Base-by-base conservation (phyloP, 768 basidiomycete species). In the Pulveroboletus ravenelii region DNA sequence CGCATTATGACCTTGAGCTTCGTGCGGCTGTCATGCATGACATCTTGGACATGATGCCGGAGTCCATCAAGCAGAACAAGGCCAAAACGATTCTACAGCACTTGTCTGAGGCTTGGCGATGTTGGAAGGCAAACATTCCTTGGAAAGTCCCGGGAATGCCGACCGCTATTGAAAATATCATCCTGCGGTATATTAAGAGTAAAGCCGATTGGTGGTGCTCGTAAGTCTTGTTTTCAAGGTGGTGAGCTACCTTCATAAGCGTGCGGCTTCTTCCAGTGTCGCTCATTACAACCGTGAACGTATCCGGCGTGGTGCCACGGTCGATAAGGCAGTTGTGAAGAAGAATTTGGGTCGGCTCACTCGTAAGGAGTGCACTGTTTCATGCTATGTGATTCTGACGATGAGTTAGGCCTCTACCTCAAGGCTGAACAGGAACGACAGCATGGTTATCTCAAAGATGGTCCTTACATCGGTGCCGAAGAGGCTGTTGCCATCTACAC, bases 101-200 rank as follows among this genome's bases (percentile, higher is more conserved):
- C 67, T 72, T 98, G 58, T 96, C 94, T 3, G 96, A 98, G 67
- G 96, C 95, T 10, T 98, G 96, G 96, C 79, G 95, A 60, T 97
- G 94, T 71, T 93, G 90, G 90, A 93, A 93, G 69, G 90, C 90
- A 4, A 93, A 93, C 64, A 93, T 99, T 62, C 96, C 96, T 18
- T 99, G 96, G 96, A 98, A 98, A 71, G 96, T 98, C 2, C 96
- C 94, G 10, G 96, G 96, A 35, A 98, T 98, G 96, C 93, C 93
- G 0, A 97, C 96, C 1, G 93, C 96, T 10, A 96, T 99, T 56
- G 96, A 99, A 72, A 98, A 98, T 69, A 97, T 99, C 69, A 97
- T 99, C 55, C 71, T 99, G 37, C 87, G 95, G 45, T 99, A 97
- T 72, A 94, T 98, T 79, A 99, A 99, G 78, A 89, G 87, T 72